Evolutionary conservation across 2,329 filamentous ascomycete genomes (phyloP), one percentile per base, ranked within the genome.

Genomic region (Lizonia empirigonia): DNA sequence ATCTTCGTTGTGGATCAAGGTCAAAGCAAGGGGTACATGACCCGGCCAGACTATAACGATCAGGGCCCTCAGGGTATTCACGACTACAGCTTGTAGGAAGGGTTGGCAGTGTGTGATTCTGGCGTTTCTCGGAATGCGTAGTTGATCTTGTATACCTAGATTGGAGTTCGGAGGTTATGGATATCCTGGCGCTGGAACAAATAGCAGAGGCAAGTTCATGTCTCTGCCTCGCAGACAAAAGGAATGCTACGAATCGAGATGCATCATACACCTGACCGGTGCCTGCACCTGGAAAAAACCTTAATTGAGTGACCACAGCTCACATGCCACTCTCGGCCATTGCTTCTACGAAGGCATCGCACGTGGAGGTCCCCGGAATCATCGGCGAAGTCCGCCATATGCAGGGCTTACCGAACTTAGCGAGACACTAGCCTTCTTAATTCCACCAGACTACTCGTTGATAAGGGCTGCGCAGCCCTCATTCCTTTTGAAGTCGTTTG

Each of bases 1-100:
- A 75, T 89, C 39, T 90, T 89, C 69, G 82, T 88, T 8, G 78
- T 85, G 3, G 87, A 90, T 64, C 83, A 85, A 60, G 85, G 85
- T 5, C 71, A 81, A 37, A 84, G 77, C 60, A 88, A 89, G 72
- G 86, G 85, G 0, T 90, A 87, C 70, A 82, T 90, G 77, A 86
- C 81, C 5, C 77, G 87, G 45, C 81, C 81, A 20, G 85, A 87
- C 64, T 88, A 88, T 70, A 88, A 88, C 66, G 85, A 88, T 55
- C 77, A 82, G 45, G 85, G 85, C 3, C 85, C 85, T 2, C 78
- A 77, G 33, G 85, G 82, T 3, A 87, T 88, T 56, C 83, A 87
- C 64, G 84, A 86, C 47, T 79, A 72, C 56, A 69, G 67, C 39
- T 55, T 73, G 44, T 73, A 53, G 54, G 37, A 16, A 4, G 7